Base-by-base conservation (phyloP, 371 early-diverging fungal genomes). In the Fennellomyces sp. region DNA sequence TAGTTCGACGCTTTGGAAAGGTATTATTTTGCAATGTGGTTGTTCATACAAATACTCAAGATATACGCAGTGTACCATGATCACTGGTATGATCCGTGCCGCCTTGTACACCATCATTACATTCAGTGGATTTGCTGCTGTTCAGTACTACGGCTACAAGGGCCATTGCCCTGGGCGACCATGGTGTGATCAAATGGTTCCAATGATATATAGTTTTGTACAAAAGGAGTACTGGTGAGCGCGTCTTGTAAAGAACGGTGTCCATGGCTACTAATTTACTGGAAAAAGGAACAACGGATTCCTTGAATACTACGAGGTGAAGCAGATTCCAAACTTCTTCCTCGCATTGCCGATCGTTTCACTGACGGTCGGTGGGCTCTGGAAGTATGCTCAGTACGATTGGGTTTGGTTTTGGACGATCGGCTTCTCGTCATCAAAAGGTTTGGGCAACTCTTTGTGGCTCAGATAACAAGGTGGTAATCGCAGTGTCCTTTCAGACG, bases 261-360 rank as follows among this genome's bases (percentile, higher is more conserved):
- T 11, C 13, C 39, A 39, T 39, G 39, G 0, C 1, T 11, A n/a
- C 17, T 45, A 23, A 4, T 45, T 21, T 1, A 45, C 23, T 17
- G 11, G n/a, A 45, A 15, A 36, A 60, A 91, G 91, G 91, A 86
- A 91, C 62, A 80, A 82, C 56, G 97, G 96, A 3, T 92, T 95
- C 58, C 61, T 97, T 21, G 66, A 80, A 0, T 97, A 97, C 70
- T 97, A 87, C 61, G 85, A 88, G 29, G 25, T 83, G 8, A 85
- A 89, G 45, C 93, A 96, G 67, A 77, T 94, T 21, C 96, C 96
- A 15, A 95, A 95, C 76, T 97, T 97, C 78, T 56, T 92, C 19
- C 73, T 97, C 25, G 96, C 96, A 0, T 72, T 84, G 15, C 97
- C 97, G 3, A 92, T 94, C 73, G 73, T 91, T 48, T 31, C 66